These are phyloP conservation scores for Solanum raphanifolium DNA, from an alignment of 257 asterid species.

Conservation along the genomic window DNA sequence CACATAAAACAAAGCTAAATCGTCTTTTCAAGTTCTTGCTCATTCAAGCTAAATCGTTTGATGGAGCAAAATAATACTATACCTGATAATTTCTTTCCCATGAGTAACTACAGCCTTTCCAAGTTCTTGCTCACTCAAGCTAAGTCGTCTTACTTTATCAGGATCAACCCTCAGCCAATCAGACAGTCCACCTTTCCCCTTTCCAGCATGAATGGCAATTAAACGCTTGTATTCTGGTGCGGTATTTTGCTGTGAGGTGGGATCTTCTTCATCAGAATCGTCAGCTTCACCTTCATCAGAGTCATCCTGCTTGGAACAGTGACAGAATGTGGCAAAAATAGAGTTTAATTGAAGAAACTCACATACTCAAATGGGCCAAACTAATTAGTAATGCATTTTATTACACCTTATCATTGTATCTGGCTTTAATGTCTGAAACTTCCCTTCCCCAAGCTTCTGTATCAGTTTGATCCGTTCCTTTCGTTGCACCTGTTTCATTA, in stretches of 20 bases:
- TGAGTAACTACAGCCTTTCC: slow-evolving; percentile 37
- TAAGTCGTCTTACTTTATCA: slow-evolving; percentile 56
- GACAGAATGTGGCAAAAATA: not conserved
- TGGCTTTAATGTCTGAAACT: not conserved
- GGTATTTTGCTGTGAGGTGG: slow-evolving; percentile 12
- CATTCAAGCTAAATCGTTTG: not conserved
- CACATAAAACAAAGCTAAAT: not conserved
- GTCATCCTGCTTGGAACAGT: slow-evolving; percentile 29
- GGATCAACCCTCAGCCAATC: slow-evolving; percentile 46
- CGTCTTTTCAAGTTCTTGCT: not conserved
- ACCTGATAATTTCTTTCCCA: slow-evolving; percentile 45
- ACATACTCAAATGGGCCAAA: not conserved
- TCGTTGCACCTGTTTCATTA: not conserved
- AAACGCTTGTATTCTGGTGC: slow-evolving; percentile 64
- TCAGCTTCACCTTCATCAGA: slow-evolving; percentile 7
- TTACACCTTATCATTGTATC: not conserved
- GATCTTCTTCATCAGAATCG: slow-evolving; percentile 26
- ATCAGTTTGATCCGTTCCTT: not conserved
- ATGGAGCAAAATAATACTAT: slow-evolving; percentile 6
- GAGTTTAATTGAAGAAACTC: not conserved
- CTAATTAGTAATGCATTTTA: not conserved
- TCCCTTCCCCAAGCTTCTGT: slow-evolving; percentile 7
- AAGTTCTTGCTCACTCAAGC: slow-evolving; percentile 63
- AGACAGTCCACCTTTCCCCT: slow-evolving; percentile 48
- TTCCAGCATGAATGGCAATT: slow-evolving; percentile 70